These are phyloP conservation scores for Fusarium nisikadoi DNA, from an alignment of 2,329 filamentous ascomycete species.

Conservation along the genomic window DNA sequence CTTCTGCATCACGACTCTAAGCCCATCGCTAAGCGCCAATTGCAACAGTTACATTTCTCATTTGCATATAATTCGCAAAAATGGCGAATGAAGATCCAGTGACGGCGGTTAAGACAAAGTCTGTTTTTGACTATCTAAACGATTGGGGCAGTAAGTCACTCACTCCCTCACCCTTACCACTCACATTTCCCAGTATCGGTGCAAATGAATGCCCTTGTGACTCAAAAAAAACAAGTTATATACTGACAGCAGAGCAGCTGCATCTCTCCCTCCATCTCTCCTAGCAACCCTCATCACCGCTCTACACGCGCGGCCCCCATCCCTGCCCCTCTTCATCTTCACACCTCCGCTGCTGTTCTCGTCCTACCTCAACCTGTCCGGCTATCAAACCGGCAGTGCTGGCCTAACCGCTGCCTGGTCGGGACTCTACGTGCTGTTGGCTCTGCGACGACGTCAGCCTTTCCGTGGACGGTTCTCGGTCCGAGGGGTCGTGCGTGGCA, in stretches of 20 bases:
- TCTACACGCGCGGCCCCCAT: slow-evolving; percentile 65
- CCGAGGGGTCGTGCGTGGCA: slow-evolving; percentile 61
- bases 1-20: slow-evolving; percentile 31
- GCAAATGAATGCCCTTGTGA: neutral
- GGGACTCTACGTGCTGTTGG: slow-evolving; percentile 66
- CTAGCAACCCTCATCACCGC: slow-evolving; percentile 67
- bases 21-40: slow-evolving; percentile 11
- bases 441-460: slow-evolving; percentile 59
- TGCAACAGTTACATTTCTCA: slow-evolving; percentile 24
- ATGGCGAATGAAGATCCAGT: slow-evolving; percentile 46
- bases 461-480: slow-evolving; percentile 57
- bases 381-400: slow-evolving; percentile 66
- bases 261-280: slow-evolving; percentile 64
- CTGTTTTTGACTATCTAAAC: slow-evolving; percentile 50
- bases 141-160: slow-evolving; percentile 62
- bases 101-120: slow-evolving; percentile 40
- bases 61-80: slow-evolving; percentile 5
- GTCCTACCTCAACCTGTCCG: slow-evolving; percentile 69
- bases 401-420: slow-evolving; percentile 67
- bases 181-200: neutral
- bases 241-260: slow-evolving; percentile 53
- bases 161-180: neutral
- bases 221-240: neutral
- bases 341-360: slow-evolving; percentile 65
- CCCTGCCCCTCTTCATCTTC: slow-evolving; percentile 63